These are phyloP conservation scores for Pelargonium exstipulatum DNA, from an alignment of 441 rosid species.

Conservation along the genomic window DNA sequence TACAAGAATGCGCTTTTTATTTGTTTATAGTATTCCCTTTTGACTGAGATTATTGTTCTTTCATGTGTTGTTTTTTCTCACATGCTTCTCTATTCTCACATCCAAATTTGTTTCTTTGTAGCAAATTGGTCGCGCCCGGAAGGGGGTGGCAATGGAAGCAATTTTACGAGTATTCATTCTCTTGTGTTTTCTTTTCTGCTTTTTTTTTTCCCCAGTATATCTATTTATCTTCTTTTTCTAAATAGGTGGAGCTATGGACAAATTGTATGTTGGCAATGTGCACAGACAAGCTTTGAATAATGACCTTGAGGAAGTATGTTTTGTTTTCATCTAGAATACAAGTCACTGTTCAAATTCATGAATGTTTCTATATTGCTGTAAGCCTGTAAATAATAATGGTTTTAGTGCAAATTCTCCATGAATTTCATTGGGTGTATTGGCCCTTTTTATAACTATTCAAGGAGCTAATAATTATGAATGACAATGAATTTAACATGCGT, in stretches of 20 bases:
- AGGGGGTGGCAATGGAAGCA: background rate
- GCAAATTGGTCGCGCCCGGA: background rate
- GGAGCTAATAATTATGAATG: slow-evolving; percentile 2
- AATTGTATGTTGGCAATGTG: slow-evolving; percentile 69
- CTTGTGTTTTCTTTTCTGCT: background rate
- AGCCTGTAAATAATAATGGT: background rate
- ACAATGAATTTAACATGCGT: background rate
- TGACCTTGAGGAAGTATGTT: slow-evolving; percentile 70
- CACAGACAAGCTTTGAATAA: slow-evolving; percentile 54
- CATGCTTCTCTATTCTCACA: background rate
- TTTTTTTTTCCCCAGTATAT: background rate
- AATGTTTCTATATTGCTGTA: background rate
- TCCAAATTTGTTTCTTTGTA: background rate
- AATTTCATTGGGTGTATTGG: background rate
- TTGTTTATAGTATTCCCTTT: background rate
- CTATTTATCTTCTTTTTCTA: slow-evolving; percentile 15
- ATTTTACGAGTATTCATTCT: background rate
- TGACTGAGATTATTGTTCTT: background rate
- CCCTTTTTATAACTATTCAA: background rate
- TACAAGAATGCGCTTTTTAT: too few species aligned
- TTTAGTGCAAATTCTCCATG: background rate
- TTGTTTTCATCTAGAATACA: slow-evolving; percentile 17
- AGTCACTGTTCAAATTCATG: background rate
- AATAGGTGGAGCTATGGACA: slow-evolving; percentile 45
- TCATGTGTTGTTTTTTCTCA: background rate